phyloP scores from a whole-genome alignment of 768 basidiomycete species.

The Termitomyces sp. region DNA sequence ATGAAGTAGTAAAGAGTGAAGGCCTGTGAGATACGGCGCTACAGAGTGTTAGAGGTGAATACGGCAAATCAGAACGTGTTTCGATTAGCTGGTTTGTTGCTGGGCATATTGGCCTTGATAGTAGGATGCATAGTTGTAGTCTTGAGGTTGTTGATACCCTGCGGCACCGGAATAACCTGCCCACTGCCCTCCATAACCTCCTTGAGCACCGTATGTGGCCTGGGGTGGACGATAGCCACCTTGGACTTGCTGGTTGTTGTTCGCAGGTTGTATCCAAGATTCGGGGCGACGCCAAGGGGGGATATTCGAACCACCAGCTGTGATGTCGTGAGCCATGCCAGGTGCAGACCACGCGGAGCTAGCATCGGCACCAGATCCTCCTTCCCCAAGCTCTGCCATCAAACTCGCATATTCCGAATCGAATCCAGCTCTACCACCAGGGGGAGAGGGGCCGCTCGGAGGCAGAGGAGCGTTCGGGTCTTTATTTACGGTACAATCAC shows the following conservation, averaged over 20 bases:
- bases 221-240: constrained; percentile 68
- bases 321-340: constrained; percentile 56
- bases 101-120: constrained; percentile 87
- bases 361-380: constrained; percentile 46
- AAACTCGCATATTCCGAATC: constrained; percentile 97
- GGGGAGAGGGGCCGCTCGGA: constrained; percentile 40
- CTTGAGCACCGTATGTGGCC: constrained; percentile 41
- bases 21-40: constrained; percentile 34
- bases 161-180: constrained; percentile 42
- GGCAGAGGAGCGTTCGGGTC: constrained; percentile 68
- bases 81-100: constrained; percentile 48
- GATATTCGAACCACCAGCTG: constrained; percentile 72
- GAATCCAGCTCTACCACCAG: constrained; percentile 71
- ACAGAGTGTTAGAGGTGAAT: constrained; percentile 37
- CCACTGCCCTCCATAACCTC: constrained; percentile 44
- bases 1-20: constrained; percentile 11
- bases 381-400: constrained; percentile 97
- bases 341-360: constrained; percentile 51
- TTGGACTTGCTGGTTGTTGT: constrained; percentile 40
- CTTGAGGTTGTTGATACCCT: constrained; percentile 53
- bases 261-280: constrained; percentile 64
- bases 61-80: constrained; percentile 21
- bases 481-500: constrained; percentile 93
- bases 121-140: constrained; percentile 84
- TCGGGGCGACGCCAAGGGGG: constrained; percentile 92